Base-by-base conservation (phyloP, 441 rosid species). In the Brassica balearica region DNA sequence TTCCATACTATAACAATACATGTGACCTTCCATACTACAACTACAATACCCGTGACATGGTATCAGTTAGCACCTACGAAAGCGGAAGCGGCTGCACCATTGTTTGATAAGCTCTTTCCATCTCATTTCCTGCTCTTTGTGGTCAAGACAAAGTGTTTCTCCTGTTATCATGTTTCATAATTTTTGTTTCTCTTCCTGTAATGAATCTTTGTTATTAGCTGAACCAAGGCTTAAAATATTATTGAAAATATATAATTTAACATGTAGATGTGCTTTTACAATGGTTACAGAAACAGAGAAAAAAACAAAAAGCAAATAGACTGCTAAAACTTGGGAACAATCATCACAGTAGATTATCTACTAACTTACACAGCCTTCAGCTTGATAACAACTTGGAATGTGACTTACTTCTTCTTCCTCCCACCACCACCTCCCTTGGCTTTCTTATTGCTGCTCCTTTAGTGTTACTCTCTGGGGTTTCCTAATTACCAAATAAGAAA, bases 391-490 rank as follows among this genome's bases (percentile, higher is more conserved):
- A n/a, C 29, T 69, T 61, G 75, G 53, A 60, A 69, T 8, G 58
- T 48, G 27, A 17, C 70, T 65, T 87, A 86, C 72, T 91, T 84
- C 88, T 87, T 92, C 87, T 85, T 93, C 86, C 65, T 88, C 19
- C 15, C 53, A 46, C 84, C 90, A 76, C 91, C 90, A 77, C 81
- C 87, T 66, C 81, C 90, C 83, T 90, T 88, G 5, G 86, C 34
- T 83, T 88, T 90, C 77, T 90, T 92, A 76, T 85, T 68, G 77
- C 25, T 23, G 85, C 75, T 80, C 77, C 89, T 78, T 87, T 91
- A 11, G 81, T 72, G 62, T 76, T 80, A 25, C 64, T 77, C 71
- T 58, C 83, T 1, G 88, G 85, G 32, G 78, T 77, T 78, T 90
- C 95, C 92, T 88, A 43, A 43, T 70, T 60, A 78, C 6, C 68